Percentiles rank a stretch among this genome's conserved stretches.
Evolutionary conservation across 257 asterid genomes (phyloP).

Genomic region (Rhazya stricta): DNA sequence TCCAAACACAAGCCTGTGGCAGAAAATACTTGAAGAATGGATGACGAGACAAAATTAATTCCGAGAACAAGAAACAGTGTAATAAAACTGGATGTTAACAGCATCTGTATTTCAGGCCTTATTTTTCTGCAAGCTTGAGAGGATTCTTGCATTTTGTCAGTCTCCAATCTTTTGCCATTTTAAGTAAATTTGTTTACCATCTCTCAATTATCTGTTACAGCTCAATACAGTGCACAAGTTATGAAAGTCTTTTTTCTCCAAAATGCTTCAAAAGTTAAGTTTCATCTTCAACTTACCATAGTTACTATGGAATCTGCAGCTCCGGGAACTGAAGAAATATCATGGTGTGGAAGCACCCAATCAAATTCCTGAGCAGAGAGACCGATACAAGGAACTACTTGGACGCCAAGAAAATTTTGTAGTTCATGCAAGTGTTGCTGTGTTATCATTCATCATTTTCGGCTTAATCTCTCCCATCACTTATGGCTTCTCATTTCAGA

Average conservation of each 20-base stretch:
- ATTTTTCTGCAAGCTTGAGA: not conserved
- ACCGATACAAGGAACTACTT: conserved; percentile 50
- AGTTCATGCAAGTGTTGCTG: conserved; percentile 47
- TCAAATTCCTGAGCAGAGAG: conserved; percentile 25
- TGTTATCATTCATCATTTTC: conserved; percentile 55
- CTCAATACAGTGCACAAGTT: not conserved
- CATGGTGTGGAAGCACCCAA: conserved; percentile 21
- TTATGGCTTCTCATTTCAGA: conserved; percentile 66
- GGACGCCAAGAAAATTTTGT: conserved; percentile 61
- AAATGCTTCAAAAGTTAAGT: not conserved
- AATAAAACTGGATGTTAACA: not conserved
- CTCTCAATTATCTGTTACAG: not conserved
- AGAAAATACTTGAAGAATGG: not conserved
- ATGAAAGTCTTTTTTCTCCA: not conserved
- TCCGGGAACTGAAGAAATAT: conserved; percentile 59
- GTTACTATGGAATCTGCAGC: conserved; percentile 32
- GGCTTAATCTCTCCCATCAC: conserved; percentile 58
- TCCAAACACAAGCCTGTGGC: not conserved
- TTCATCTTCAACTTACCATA: not conserved
- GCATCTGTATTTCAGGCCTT: not conserved
- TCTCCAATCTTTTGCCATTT: not conserved
- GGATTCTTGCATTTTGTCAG: not conserved
- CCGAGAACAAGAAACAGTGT: not conserved
- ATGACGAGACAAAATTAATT: not conserved
- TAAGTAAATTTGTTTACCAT: not conserved